Evolutionary conservation across 2,329 filamentous ascomycete species (phyloP), one percentile per base, ranked within the genome.

Genomic region (Verticillium nonalfalfae): DNA sequence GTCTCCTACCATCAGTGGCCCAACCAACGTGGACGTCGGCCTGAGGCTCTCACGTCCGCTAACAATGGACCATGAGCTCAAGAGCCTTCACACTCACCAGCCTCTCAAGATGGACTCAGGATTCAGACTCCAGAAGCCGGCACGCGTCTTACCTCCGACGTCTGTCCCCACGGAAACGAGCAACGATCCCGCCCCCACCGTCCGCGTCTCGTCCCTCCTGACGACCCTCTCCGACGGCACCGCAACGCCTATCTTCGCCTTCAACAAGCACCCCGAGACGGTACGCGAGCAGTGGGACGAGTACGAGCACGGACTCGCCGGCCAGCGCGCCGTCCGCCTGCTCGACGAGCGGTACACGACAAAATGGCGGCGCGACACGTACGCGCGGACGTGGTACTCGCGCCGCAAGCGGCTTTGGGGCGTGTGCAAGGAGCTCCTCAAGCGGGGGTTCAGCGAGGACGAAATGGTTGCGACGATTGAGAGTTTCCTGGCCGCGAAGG

Each of bases 221-320:
- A 57, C 39, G 7, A 58, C 57, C 6, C 38, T 34, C 5, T 15
- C 56, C 31, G 35, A 61, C n/a, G 64, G 64, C 5, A 39, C 36
- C 7, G 3, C 54, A 6, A 56, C 31, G n/a, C 55, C 64, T 1
- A 58, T 65, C 7, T 65, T 59, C 59, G 59, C 26, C 26, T 65
- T 65, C 31, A 34, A 61, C 15, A 45, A 14, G 2, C 59, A 61
- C 26, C 62, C 64, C 2, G 57, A 57, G 1, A 65, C 60, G 3
- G 60, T 64, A 1, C 36, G 62, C 7, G 63, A 65, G 38, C 62
- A 61, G 11, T 65, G 64, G 64, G 64, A 60, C 54, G 64, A 65
- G 57, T 65, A 62, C 38, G 58, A 31, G 3, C 54, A 62, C 45
- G 64, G 64, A 9, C 31, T 61, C 7, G 39, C 58, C 6, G 62